Evolutionary conservation across 2,329 filamentous ascomycete species (phyloP).

Genomic region (Microdochium bolleyi): DNA sequence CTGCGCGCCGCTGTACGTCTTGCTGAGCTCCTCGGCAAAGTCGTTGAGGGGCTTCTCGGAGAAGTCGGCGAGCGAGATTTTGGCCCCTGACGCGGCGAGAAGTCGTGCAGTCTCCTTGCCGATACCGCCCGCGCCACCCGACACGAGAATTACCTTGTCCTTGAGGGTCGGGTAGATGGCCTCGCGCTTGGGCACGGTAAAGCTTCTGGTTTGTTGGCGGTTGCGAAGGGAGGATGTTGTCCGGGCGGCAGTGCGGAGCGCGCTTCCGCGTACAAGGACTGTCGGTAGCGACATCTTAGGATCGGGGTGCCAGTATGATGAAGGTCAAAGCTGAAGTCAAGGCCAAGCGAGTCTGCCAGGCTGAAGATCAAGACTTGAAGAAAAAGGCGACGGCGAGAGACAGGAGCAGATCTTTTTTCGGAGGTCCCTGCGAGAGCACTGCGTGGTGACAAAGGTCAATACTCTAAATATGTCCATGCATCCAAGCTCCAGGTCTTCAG

Average conservation of each 20-base stretch:
- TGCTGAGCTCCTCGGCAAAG: not conserved
- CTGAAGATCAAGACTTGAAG: no score
- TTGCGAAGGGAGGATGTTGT: not conserved
- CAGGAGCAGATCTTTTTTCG: no score
- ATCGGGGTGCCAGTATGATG: no score
- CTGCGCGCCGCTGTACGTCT: not conserved
- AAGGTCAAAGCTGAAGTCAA: no score
- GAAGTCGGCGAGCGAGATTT: constrained; percentile 34
- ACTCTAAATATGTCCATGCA: no score
- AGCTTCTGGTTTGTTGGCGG: not conserved
- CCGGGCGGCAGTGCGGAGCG: not conserved
- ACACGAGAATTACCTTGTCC: constrained; percentile 31
- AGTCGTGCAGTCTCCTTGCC: constrained; percentile 32
- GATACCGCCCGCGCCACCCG: constrained; percentile 34
- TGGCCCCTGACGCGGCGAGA: constrained; percentile 28
- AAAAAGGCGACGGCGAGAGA: no score
- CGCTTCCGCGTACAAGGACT: no score
- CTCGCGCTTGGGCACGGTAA: not conserved
- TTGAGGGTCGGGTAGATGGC: constrained; percentile 2
- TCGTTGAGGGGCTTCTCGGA: constrained; percentile 19
- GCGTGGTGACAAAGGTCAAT: no score
- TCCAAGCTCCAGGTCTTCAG: no score
- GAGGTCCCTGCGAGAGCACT: no score
- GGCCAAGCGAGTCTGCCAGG: no score
- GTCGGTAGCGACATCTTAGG: no score